A percentile compares a stretch with the other conserved stretches of the same genome.
Evolutionary conservation across 2,329 filamentous ascomycete genomes (phyloP).

Genomic region (Emmonsiellopsis sp.): DNA sequence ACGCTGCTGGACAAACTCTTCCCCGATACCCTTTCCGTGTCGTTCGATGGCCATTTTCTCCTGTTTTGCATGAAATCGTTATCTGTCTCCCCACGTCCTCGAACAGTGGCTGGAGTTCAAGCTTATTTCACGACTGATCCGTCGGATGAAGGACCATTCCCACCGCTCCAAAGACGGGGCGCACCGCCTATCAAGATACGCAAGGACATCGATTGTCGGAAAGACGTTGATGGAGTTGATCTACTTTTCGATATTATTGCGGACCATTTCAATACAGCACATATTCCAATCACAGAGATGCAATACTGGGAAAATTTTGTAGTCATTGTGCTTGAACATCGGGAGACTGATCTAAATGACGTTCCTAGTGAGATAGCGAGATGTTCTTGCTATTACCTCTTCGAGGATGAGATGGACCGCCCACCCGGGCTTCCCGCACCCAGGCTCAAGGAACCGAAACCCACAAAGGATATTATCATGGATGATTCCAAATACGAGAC

Average conservation of each 20-base stretch:
- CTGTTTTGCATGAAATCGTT: neutral
- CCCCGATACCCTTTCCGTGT: neutral
- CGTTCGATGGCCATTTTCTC: conserved; percentile 1
- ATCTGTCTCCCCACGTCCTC: conserved; percentile 6
- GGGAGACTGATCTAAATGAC: neutral
- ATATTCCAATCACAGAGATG: conserved; percentile 7
- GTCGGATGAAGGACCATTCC: conserved; percentile 1
- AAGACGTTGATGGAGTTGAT: conserved; percentile 1
- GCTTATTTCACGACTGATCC: conserved; percentile 8
- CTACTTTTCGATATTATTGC: conserved; percentile 6
- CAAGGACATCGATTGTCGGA: conserved; percentile 4
- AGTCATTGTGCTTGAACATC: conserved; percentile 7
- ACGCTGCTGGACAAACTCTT: neutral
- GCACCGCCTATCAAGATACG: neutral
- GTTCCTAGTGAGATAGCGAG: conserved; percentile 5
- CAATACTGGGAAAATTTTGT: conserved; percentile 8
- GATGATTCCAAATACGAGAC: conserved; percentile 5
- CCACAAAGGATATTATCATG: neutral
- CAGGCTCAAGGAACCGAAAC: neutral
- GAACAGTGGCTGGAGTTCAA: conserved; percentile 6
- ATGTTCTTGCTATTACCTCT: conserved; percentile 9
- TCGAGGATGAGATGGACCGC: conserved; percentile 2
- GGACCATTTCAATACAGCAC: conserved; percentile 3
- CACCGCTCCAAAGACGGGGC: neutral
- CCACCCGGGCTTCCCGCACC: neutral